phyloP scores from a whole-genome alignment of 805 yeast species.

The Wickerhamomyces queroliae region DNA sequence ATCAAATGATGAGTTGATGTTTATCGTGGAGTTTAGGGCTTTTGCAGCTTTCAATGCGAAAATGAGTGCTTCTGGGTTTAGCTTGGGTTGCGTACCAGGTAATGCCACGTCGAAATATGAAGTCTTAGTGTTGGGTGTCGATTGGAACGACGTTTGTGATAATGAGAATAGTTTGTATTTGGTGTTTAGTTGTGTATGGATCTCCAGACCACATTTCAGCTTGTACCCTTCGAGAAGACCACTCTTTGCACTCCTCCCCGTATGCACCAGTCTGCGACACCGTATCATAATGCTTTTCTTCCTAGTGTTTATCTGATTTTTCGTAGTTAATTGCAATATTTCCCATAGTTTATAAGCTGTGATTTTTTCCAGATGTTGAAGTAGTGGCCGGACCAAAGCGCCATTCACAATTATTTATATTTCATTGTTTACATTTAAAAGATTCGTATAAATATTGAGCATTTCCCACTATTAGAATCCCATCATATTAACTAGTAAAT shows the following conservation, averaged over 20 bases:
- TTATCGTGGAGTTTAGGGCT: slow-evolving; percentile 59
- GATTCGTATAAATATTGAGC: neutral
- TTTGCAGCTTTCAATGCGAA: slow-evolving; percentile 69
- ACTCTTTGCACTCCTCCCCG: neutral
- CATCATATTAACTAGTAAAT: neutral
- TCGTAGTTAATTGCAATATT: too few relatives aligned
- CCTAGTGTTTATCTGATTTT: too few relatives aligned
- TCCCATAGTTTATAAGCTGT: too few relatives aligned
- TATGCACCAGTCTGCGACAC: neutral
- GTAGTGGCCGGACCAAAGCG: neutral
- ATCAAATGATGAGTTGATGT: slow-evolving; percentile 63
- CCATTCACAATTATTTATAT: neutral
- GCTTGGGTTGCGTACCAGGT: slow-evolving; percentile 87
- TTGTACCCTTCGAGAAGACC: slow-evolving; percentile 19
- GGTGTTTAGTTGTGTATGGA: slow-evolving; percentile 86
- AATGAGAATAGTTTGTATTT: slow-evolving; percentile 69
- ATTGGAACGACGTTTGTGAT: slow-evolving; percentile 43
- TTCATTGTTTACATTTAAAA: neutral
- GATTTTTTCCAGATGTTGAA: neutral
- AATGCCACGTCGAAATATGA: slow-evolving; percentile 80
- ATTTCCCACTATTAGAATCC: too few relatives aligned
- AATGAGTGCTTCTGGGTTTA: slow-evolving; percentile 69
- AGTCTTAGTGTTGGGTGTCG: slow-evolving; percentile 59
- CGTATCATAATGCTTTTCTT: neutral
- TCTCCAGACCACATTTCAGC: slow-evolving; percentile 84